phyloP scores from a whole-genome alignment of 345 rosid genomes.

The Capsella bursapastoris region DNA sequence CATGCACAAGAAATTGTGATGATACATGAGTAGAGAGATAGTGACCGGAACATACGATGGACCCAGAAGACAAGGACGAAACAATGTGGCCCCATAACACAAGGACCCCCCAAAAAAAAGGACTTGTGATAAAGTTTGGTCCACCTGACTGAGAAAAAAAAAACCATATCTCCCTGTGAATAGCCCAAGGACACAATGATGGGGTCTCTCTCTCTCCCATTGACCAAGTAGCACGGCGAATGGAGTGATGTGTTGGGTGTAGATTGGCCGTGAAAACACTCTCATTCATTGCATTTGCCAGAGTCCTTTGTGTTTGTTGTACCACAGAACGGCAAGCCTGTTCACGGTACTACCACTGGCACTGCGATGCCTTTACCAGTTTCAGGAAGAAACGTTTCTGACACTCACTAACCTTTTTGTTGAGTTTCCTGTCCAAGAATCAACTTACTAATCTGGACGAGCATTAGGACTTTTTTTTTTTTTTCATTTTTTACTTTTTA shows the following conservation, averaged over 20 bases:
- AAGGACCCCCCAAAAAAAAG: constrained; percentile 28
- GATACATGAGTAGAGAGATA: not conserved
- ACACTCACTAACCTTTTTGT: constrained; percentile 33
- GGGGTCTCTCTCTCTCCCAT: constrained; percentile 21
- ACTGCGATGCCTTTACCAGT: constrained; percentile 38
- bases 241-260: constrained; percentile 37
- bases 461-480: not conserved
- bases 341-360: constrained; percentile 28
- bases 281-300: constrained; percentile 25
- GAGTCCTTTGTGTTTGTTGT: constrained; percentile 33
- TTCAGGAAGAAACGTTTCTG: constrained; percentile 22
- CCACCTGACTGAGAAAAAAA: not conserved
- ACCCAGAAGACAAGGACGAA: constrained; percentile 38
- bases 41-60: constrained; percentile 34
- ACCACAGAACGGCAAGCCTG: constrained; percentile 41
- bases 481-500: not conserved
- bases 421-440: not conserved
- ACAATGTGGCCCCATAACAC: constrained; percentile 25
- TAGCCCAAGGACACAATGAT: constrained; percentile 14
- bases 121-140: constrained; percentile 26
- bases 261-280: constrained; percentile 42
- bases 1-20: not conserved
- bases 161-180: constrained; percentile 25
- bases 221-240: constrained; percentile 24
- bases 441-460: not conserved